Evolutionary conservation across 257 asterid genomes (phyloP).

Genomic region (Fraxinus americana): DNA sequence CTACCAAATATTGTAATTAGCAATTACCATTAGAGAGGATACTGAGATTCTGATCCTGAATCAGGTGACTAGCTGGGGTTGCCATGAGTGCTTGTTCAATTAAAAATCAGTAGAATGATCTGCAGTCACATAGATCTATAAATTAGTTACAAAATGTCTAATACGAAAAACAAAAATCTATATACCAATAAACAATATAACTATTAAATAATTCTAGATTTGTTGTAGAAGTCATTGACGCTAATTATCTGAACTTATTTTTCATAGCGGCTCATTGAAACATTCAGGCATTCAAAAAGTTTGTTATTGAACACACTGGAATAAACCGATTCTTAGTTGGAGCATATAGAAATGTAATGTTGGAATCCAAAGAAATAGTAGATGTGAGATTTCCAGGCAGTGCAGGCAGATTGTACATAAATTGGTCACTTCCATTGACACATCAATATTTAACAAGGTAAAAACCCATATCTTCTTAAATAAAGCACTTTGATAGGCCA

Average conservation of each 20-base stretch:
- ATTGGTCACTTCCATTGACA: neutral
- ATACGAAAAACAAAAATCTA: neutral
- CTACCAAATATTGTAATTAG: neutral
- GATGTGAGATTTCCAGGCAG: neutral
- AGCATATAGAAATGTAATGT: neutral
- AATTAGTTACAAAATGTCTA: neutral
- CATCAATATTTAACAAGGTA: neutral
- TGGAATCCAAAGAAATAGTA: neutral
- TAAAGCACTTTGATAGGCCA: too few relatives aligned
- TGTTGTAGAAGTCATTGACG: neutral
- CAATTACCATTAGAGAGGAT: conserved; percentile 60
- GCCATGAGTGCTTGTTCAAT: conserved; percentile 50
- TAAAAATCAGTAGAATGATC: conserved; percentile 15
- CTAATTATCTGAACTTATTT: neutral
- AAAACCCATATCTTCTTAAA: neutral
- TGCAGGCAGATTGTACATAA: neutral
- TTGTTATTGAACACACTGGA: neutral
- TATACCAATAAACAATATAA: neutral
- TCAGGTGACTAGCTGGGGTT: conserved; percentile 52
- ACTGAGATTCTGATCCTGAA: conserved; percentile 76
- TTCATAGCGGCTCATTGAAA: neutral
- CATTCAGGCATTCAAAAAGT: neutral
- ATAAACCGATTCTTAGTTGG: neutral
- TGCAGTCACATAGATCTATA: conserved; percentile 6
- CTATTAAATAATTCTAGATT: neutral